Evolutionary conservation across 306 rosid species (phyloP).

Genomic region (Cajanus cajan): DNA sequence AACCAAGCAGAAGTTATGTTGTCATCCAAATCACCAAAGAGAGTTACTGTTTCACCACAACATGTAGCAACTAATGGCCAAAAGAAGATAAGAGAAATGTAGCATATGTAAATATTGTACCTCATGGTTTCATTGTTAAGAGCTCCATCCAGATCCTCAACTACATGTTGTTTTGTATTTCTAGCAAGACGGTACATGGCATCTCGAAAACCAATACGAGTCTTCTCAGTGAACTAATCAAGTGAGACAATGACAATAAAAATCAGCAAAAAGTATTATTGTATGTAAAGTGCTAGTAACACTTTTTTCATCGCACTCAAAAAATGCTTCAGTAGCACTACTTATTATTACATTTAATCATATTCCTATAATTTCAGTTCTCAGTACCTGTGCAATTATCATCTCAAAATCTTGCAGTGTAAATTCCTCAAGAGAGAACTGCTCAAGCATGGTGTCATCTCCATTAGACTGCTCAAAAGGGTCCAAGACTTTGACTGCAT

Average conservation of each 20-base stretch:
- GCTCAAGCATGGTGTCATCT: slow-evolving; percentile 32
- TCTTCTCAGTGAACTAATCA: slow-evolving; percentile 55
- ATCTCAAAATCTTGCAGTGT: slow-evolving; percentile 58
- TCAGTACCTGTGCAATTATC: slow-evolving; percentile 57
- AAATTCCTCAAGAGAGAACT: slow-evolving; percentile 54
- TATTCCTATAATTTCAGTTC: background rate
- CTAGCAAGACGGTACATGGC: slow-evolving; percentile 77
- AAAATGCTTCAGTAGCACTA: background rate
- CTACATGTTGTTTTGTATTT: slow-evolving; percentile 39
- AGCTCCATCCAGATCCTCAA: slow-evolving; percentile 33
- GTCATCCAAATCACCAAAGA: background rate
- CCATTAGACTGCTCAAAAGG: slow-evolving; percentile 35
- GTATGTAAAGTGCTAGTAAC: background rate
- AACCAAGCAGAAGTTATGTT: background rate
- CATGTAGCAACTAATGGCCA: background rate
- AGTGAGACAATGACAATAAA: background rate
- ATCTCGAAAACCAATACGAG: slow-evolving; percentile 72
- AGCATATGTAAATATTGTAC: slow-evolving; percentile 36
- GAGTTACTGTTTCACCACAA: background rate
- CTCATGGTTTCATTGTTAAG: slow-evolving; percentile 38
- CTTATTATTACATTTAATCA: background rate
- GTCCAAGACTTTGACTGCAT: slow-evolving; percentile 13
- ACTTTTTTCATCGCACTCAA: background rate
- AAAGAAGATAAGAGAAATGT: slow-evolving; percentile 9
- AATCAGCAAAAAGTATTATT: slow-evolving; percentile 14